phyloP scores from a whole-genome alignment of 805 yeast genomes.

The Metschnikowia bowlesiae region DNA sequence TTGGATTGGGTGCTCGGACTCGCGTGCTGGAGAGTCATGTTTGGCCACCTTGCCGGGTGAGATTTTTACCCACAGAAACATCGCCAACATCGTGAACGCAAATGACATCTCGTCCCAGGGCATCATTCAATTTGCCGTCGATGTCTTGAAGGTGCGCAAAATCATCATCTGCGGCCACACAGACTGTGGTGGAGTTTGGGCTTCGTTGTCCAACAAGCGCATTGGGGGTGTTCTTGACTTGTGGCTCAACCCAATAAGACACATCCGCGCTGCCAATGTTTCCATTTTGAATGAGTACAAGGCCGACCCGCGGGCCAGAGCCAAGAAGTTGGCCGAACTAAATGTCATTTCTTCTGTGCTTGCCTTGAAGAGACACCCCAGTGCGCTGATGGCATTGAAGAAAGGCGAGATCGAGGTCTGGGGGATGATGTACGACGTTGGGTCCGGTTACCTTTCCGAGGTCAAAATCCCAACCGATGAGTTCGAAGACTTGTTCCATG shows the following conservation, averaged over 20 bases:
- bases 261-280: constrained; percentile 18
- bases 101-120: constrained; percentile 19
- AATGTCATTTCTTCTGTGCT: constrained; percentile 18
- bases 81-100: constrained; percentile 19
- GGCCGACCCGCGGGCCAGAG: constrained; percentile 15
- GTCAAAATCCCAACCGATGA: constrained; percentile 35
- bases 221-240: constrained; percentile 21
- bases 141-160: constrained; percentile 18
- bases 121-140: constrained; percentile 19
- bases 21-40: constrained; percentile 19
- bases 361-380: constrained; percentile 20
- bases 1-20: constrained; percentile 21
- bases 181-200: constrained; percentile 21
- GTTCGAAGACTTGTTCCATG: constrained; percentile 39
- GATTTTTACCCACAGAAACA: constrained; percentile 20
- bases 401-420: constrained; percentile 20
- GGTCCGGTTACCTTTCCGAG: constrained; percentile 18
- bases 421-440: constrained; percentile 21
- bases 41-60: constrained; percentile 20
- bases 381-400: constrained; percentile 18
- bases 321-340: constrained; percentile 19
- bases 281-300: constrained; percentile 14
- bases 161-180: constrained; percentile 21
- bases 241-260: constrained; percentile 21
- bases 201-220: constrained; percentile 18